Conservation (phyloP, 2,329 filamentous ascomycete genomes). For the Pleoardoris graminearum region DNA sequence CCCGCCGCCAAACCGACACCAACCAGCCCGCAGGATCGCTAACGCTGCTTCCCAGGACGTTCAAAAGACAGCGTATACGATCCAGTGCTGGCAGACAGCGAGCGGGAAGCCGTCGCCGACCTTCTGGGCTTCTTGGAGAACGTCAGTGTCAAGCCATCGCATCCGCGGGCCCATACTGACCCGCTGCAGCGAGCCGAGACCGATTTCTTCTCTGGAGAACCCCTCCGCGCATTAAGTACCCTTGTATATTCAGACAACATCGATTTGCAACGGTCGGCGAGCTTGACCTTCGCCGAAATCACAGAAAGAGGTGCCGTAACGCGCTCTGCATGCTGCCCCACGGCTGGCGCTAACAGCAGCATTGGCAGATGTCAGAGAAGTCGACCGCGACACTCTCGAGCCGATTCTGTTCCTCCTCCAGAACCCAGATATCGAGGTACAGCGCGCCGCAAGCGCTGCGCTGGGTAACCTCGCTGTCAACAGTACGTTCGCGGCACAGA, state of each 20-base stretch:
- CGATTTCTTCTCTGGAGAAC: slow-evolving; percentile 97
- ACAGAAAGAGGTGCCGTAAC: slow-evolving; percentile 81
- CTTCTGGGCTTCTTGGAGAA: slow-evolving; percentile 95
- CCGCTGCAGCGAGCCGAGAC: slow-evolving; percentile 80
- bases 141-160: slow-evolving; percentile 56
- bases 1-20: slow-evolving; percentile 2
- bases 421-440: slow-evolving; percentile 94
- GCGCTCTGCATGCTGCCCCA: slow-evolving; percentile 4
- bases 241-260: slow-evolving; percentile 99
- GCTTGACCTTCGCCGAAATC: slow-evolving; percentile 97
- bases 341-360: slow-evolving; percentile 20
- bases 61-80: slow-evolving; percentile 54
- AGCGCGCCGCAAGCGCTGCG: slow-evolving; percentile 92
- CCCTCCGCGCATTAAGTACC: slow-evolving; percentile 88
- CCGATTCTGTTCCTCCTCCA: slow-evolving; percentile 95
- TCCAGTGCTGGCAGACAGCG: slow-evolving; percentile 83
- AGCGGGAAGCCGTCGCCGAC: slow-evolving; percentile 95
- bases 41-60: slow-evolving; percentile 42
- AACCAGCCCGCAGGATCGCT: slow-evolving; percentile 17
- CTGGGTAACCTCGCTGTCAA: slow-evolving; percentile 96
- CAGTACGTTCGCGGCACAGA: slow-evolving; percentile 59
- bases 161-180: slow-evolving; percentile 37
- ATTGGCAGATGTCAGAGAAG: slow-evolving; percentile 84
- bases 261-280: slow-evolving; percentile 94
- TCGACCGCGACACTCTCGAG: slow-evolving; percentile 91